Base-by-base conservation (phyloP, 2,329 filamentous ascomycete species). In the Talaromyces rugulosus region DNA sequence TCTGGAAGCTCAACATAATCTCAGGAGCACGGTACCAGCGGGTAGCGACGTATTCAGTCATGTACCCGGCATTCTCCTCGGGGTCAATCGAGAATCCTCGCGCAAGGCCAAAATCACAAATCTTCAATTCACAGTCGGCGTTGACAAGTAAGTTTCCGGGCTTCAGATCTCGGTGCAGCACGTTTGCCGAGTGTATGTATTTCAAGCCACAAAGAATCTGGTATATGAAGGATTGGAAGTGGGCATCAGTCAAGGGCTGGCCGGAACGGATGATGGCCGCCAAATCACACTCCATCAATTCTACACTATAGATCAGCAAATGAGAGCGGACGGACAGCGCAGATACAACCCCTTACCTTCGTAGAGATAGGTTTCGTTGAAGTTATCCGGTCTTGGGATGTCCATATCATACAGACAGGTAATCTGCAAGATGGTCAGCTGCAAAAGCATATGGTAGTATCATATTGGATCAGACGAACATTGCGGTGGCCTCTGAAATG, bases 141-240 rank as follows among this genome's bases (percentile, higher is more conserved):
- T 99, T 99, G 75, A 99, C 95, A 51, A 99, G 87, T 72, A 99
- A 79, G 77, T 99, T 99, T 62, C 95, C 95, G 40, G 95, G 95
- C 81, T 99, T 99, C 74, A 99, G 80, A 77, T 99, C 95, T 75
- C 95, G 90, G 77, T 99, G 95, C 67, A 99, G 84, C 58, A 99
- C 95, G 72, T 98, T 98, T 69, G 95, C 95, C 27, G 94, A 98
- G 82, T 99, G 95, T 68, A 99, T 98, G 79, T 98, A 99, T 83
- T 99, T 99, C 70, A 99, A 84, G 66, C 95, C 95, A 76, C 95
- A 98, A 5, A 99, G 89, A 69, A 99, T 99, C 84, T 99, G 95
- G 83, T 99, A 99, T 80, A 99, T 97, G 81, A 99, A 99, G 58
- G 95, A 98, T 80, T 99, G 95, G 83, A 99, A 99, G 79, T 99